These are phyloP conservation scores for Xylaria telfairii DNA, from an alignment of 495 filamentous ascomycete genomes.

Conservation along the genomic window DNA sequence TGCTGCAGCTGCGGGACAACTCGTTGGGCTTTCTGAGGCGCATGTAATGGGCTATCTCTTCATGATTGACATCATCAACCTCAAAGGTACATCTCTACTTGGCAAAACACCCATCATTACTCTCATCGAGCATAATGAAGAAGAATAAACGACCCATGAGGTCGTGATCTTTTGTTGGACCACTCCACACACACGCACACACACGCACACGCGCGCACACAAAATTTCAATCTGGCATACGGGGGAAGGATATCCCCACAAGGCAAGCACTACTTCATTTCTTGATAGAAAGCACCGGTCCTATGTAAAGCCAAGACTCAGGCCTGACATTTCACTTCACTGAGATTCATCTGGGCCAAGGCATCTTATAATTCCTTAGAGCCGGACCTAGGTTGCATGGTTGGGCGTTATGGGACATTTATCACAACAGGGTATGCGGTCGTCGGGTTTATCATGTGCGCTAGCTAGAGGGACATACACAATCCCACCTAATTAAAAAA, in stretches of 20 bases:
- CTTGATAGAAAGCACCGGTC: slow-evolving; percentile 25
- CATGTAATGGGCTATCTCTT: slow-evolving; percentile 87
- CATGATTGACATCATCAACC: slow-evolving; percentile 93
- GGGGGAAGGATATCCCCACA: not conserved
- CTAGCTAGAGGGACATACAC: slow-evolving; percentile 20
- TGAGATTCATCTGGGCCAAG: slow-evolving; percentile 15
- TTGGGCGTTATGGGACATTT: slow-evolving; percentile 21
- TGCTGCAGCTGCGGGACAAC: slow-evolving; percentile 82
- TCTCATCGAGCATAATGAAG: slow-evolving; percentile 63
- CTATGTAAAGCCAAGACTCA: slow-evolving; percentile 24
- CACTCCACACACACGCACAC: not conserved
- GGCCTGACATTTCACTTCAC: slow-evolving; percentile 16
- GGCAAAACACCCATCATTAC: slow-evolving; percentile 80
- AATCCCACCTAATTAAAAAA: slow-evolving; percentile 25
- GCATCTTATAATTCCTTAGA: slow-evolving; percentile 20
- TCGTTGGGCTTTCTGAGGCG: slow-evolving; percentile 87
- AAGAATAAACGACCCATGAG: slow-evolving; percentile 31
- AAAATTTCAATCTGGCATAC: not conserved
- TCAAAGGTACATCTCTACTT: slow-evolving; percentile 90
- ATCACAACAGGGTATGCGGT: slow-evolving; percentile 7
- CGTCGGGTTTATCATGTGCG: slow-evolving; percentile 20
- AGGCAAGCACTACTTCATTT: slow-evolving; percentile 14
- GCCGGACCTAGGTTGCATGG: slow-evolving; percentile 27
- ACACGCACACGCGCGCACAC: no score
- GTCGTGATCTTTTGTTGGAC: not conserved